Base-by-base conservation (phyloP, 495 filamentous ascomycete species). In the Neurospora tetraspora region DNA sequence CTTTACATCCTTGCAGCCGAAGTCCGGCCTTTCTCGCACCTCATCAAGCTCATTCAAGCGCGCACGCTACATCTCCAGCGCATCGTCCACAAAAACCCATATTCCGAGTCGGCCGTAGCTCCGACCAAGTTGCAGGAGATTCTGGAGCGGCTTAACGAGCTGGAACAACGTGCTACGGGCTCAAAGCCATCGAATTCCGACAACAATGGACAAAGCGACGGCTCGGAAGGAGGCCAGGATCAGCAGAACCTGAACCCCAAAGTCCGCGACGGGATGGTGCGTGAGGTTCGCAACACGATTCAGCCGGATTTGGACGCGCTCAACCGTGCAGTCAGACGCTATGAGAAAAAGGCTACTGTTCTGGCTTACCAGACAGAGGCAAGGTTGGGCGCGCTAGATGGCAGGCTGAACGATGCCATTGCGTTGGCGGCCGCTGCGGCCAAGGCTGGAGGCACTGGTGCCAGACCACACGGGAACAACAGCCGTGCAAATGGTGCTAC, bases 1-100 rank as follows among this genome's bases (percentile, higher is more conserved):
- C 92, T 98, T 74, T 98, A 98, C 81, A 83, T 97, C 12, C 86
- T 97, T 9, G 94, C 93, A 12, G 90, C 96, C 10, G 94, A 98
- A 79, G 80, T 98, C 23, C 88, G 91, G 3, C 96, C 96, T 3
- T 76, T 92, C 70, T 87, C 91, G 3, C 95, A 98, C 76, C 82
- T 94, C 38, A 88, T 97, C 72, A 92, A 89, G 77, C 87, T 98
- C 71, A 85, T 96, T 27, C 90, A 93, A 77, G 85, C 87, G 16
- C 89, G 93, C 23, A 97, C 93, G 1, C 80, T 96, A n/a, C 89
- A 94, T 76, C 87, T 99, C 3, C 96, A 98, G 77, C 88, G 89
- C 39, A 81, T 92, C 18, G 90, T 94, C 12, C 84, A 85, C n/a
- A 81, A 82, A 7, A 88, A 85, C 70, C 81, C 85, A 1, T 77